Base-by-base conservation (phyloP, 2,329 filamentous ascomycete species). In the Mollisia scopiformis region DNA sequence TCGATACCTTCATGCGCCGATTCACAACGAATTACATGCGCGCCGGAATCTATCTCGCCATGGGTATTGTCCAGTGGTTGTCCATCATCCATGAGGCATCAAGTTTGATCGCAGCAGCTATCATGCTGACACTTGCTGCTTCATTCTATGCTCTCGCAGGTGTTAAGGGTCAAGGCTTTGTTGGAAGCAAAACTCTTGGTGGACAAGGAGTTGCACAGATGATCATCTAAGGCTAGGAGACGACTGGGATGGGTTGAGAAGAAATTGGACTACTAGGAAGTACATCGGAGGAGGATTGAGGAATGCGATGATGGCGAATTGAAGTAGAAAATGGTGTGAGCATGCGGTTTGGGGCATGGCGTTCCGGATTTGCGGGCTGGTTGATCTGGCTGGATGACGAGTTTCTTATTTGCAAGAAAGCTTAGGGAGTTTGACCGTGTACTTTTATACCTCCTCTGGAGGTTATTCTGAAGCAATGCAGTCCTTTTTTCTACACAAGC, bases 21-120 rank as follows among this genome's bases (percentile, higher is more conserved):
- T 91, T 99, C 81, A 92, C 92, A 66, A 96, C 93, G 62, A 98
- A 97, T 82, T 98, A 93, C 81, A 96, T 95, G 88, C 93, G 95
- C 78, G 94, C 94, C 21, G 90, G 82, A 60, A 89, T 96, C 74
- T 99, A 99, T 78, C 78, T 79, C 60, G 79, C 86, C 74, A 94
- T 98, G 90, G 90, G 87, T 69, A 73, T 89, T 54, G 76, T 96
- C 49, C 93, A 97, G 77, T 98, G 91, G 86, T 79, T 96, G 61
- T 96, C 92, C 75, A 79, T 93, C 65, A 82, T 90, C 62, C 72
- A 80, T 23, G 75, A 78, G 50, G 75, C 84, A 10, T 91, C 88
- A 54, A 92, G 88, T 73, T 79, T 99, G 76, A 91, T 99, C 68
- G 95, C 91, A 1, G 91, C 92, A 5, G 95, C 91, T 10, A 83